Evolutionary conservation across 129 eudicot genomes (phyloP).

Genomic region (Dittrichia graveolens): DNA sequence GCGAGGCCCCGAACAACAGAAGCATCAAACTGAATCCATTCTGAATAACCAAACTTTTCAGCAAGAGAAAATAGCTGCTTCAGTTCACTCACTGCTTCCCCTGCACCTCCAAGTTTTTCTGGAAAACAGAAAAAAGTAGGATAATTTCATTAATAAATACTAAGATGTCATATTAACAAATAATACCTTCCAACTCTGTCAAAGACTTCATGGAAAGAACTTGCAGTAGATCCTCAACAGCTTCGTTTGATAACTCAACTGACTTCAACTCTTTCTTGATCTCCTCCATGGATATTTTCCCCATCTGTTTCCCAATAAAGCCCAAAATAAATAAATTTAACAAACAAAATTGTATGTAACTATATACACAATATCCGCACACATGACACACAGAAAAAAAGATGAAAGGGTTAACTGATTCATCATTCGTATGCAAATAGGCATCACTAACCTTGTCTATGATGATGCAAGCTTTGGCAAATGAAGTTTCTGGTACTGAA

Average conservation of each 20-base stretch:
- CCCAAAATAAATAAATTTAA: background rate
- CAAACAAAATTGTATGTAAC: background rate
- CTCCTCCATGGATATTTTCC: constrained; percentile 87
- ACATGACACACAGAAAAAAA: background rate
- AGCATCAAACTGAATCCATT: constrained; percentile 99
- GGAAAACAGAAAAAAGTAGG: constrained; percentile 14
- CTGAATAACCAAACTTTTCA: constrained; percentile 83
- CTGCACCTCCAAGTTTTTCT: constrained; percentile 91
- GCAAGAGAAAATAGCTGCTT: constrained; percentile 87
- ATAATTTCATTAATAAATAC: background rate
- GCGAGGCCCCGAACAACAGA: constrained; percentile 98
- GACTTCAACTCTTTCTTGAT: constrained; percentile 72
- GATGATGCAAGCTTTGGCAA: constrained; percentile 80
- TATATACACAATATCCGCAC: constrained; percentile 3
- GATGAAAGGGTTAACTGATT: background rate
- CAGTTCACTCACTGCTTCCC: constrained; percentile 79
- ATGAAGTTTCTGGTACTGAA: constrained; percentile 70
- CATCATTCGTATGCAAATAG: constrained; percentile 7
- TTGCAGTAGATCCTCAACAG: constrained; percentile 77
- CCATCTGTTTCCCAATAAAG: constrained; percentile 52
- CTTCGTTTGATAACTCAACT: constrained; percentile 66
- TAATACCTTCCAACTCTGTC: constrained; percentile 79
- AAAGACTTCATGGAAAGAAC: constrained; percentile 85
- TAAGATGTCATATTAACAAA: background rate
- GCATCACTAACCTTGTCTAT: constrained; percentile 86